Percentiles rank a stretch among this genome's conserved stretches.
Conservation (phyloP, 352 stramenopile species). For the Pythium phragmiticola region DNA sequence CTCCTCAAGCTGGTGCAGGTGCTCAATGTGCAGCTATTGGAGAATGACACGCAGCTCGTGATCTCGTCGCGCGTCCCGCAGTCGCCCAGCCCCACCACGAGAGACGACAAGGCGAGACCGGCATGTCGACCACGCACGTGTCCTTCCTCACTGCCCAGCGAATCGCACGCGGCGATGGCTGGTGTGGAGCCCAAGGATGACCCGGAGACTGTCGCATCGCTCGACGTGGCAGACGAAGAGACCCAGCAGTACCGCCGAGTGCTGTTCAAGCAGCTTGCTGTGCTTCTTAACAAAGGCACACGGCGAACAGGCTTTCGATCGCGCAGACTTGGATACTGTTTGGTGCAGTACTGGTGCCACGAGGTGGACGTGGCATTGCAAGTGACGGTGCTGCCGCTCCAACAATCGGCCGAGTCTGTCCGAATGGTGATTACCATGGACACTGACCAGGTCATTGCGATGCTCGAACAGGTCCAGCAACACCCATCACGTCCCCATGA, state of each 20-base stretch:
- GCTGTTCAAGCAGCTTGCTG: conserved; percentile 23
- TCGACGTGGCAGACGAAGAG: conserved; percentile 16
- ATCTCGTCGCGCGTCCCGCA: conserved; percentile 27
- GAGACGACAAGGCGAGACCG: conserved; percentile 19
- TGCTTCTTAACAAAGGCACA: conserved; percentile 15
- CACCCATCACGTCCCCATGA: not conserved
- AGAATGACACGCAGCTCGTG: conserved; percentile 29
- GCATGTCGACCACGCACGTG: conserved; percentile 38
- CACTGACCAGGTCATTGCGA: not conserved
- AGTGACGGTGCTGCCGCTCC: not conserved
- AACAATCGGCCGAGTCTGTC: not conserved
- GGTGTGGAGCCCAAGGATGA: not conserved
- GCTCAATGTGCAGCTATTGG: conserved; percentile 41
- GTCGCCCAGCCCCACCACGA: conserved; percentile 10
- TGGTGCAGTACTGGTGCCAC: conserved; percentile 15
- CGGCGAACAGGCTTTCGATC: conserved; percentile 8
- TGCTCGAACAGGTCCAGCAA: conserved; percentile 24
- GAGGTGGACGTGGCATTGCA: not conserved
- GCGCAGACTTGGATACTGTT: not conserved
- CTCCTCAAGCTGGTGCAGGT: conserved; percentile 59
- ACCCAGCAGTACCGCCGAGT: conserved; percentile 16
- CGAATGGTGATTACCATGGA: not conserved
- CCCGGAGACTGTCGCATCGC: not conserved
- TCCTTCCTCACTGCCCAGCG: conserved; percentile 46
- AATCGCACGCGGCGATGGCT: not conserved